Evolutionary conservation across 495 filamentous ascomycete genomes (phyloP).

Genomic region (Neurospora sp.): DNA sequence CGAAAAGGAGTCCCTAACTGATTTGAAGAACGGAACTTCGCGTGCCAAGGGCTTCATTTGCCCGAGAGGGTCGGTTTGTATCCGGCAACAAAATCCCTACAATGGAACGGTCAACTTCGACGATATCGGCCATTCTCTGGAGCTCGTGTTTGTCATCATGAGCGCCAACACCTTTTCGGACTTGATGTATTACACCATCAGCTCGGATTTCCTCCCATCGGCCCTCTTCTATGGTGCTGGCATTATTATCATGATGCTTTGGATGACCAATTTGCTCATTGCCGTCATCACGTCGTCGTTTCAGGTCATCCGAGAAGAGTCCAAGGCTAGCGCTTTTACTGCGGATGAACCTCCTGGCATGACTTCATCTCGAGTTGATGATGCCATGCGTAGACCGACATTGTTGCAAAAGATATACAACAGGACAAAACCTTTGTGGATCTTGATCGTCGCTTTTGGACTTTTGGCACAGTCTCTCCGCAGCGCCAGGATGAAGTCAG

Average conservation of each 20-base stretch:
- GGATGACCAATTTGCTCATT: slow-evolving; percentile 93
- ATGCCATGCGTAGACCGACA: slow-evolving; percentile 32
- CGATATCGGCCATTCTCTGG: slow-evolving; percentile 81
- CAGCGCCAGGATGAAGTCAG: slow-evolving; percentile 57
- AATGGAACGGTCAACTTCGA: slow-evolving; percentile 89
- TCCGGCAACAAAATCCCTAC: slow-evolving; percentile 71
- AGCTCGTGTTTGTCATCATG: slow-evolving; percentile 98
- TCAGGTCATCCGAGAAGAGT: slow-evolving; percentile 96
- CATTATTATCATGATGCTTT: slow-evolving; percentile 88
- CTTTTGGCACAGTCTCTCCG: slow-evolving; percentile 65
- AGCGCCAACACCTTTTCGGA: slow-evolving; percentile 94
- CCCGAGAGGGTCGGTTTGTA: slow-evolving; percentile 68
- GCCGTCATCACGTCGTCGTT: slow-evolving; percentile 98
- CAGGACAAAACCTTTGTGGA: slow-evolving; percentile 69
- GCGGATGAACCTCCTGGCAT: slow-evolving; percentile 44
- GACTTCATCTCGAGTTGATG: background rate
- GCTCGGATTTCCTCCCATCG: slow-evolving; percentile 80
- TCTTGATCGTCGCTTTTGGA: slow-evolving; percentile 65
- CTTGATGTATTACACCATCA: slow-evolving; percentile 81
- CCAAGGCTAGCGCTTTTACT: slow-evolving; percentile 86
- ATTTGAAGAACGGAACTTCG: slow-evolving; percentile 20
- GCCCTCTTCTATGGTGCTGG: slow-evolving; percentile 79
- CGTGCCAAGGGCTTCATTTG: slow-evolving; percentile 85
- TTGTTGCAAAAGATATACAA: slow-evolving; percentile 58
- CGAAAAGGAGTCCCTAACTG: background rate